A percentile compares a stretch with the other conserved stretches of the same genome.
These are phyloP conservation scores for Plasmodium berghei DNA, from an alignment of 169 alveolate genomes.

Conservation along the genomic window DNA sequence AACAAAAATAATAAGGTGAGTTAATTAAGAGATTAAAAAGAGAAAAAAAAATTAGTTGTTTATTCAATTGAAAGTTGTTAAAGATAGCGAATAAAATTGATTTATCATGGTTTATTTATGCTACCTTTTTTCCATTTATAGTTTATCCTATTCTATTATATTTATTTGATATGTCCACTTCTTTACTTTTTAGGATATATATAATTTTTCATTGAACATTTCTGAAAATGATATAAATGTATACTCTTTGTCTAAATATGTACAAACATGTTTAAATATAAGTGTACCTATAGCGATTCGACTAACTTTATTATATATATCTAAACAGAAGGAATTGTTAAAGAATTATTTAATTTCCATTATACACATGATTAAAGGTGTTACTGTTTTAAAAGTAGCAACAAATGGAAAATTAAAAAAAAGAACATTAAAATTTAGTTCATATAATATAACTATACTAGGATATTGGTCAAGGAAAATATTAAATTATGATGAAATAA, in stretches of 20 bases:
- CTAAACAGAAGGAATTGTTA: slow-evolving; percentile 32
- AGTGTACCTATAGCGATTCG: slow-evolving; percentile 21
- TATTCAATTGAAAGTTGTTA: too few relatives aligned
- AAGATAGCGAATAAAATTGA: too few relatives aligned
- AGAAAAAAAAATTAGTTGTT: not conserved
- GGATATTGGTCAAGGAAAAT: slow-evolving; percentile 49
- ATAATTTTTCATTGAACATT: slow-evolving; percentile 29
- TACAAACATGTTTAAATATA: slow-evolving; percentile 18
- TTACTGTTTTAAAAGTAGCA: slow-evolving; percentile 33
- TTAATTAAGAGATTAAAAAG: not conserved
- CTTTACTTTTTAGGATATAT: not conserved
- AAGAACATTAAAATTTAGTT: slow-evolving; percentile 10
- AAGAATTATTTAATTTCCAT: slow-evolving; percentile 41
- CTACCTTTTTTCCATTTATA: too few relatives aligned
- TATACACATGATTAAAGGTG: slow-evolving; percentile 17
- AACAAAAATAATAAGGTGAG: not conserved
- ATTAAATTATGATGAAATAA: slow-evolving; percentile 58
- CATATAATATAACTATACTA: slow-evolving; percentile 18
- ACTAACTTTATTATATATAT: slow-evolving; percentile 29
- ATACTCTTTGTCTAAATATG: not conserved
- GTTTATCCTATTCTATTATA: not conserved
- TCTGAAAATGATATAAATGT: slow-evolving; percentile 36
- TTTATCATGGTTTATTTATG: too few relatives aligned
- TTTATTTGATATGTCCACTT: not conserved
- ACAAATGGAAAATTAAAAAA: slow-evolving; percentile 33